These are phyloP conservation scores for Boletus tylopilopsis DNA, from an alignment of 768 basidiomycete genomes.

Conservation along the genomic window DNA sequence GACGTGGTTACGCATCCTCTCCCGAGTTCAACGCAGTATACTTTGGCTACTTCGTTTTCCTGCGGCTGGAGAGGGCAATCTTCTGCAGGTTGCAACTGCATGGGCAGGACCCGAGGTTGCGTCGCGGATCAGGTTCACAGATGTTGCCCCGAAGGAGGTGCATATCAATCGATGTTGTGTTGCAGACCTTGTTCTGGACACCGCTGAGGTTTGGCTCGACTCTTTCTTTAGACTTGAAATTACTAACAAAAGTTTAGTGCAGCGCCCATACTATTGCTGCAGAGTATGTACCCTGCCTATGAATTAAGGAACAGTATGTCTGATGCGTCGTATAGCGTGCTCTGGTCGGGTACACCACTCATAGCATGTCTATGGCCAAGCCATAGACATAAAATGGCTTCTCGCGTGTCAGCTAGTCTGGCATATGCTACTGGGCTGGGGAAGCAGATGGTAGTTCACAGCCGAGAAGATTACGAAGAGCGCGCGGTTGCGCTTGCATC, in stretches of 20 bases:
- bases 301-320: not conserved
- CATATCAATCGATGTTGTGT: constrained; percentile 45
- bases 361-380: constrained; percentile 43
- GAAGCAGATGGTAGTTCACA: constrained; percentile 42
- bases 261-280: constrained; percentile 51
- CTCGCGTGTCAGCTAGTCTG: constrained; percentile 47
- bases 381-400: constrained; percentile 47
- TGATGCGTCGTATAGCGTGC: constrained; percentile 33
- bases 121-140: constrained; percentile 44
- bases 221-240: not conserved
- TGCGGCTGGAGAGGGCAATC: constrained; percentile 42
- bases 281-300: constrained; percentile 33
- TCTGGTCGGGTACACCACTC: constrained; percentile 51
- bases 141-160: constrained; percentile 43
- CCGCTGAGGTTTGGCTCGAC: constrained; percentile 38
- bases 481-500: constrained; percentile 41
- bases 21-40: constrained; percentile 41
- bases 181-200: constrained; percentile 51
- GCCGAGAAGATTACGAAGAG: constrained; percentile 42
- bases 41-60: constrained; percentile 55
- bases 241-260: constrained; percentile 34
- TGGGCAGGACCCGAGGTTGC: constrained; percentile 48
- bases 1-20: constrained; percentile 47
- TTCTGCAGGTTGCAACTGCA: constrained; percentile 36
- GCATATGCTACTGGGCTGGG: constrained; percentile 47